phyloP scores from a whole-genome alignment of 192 early-diverging fungal species.

The Geranomyces variabilis region DNA sequence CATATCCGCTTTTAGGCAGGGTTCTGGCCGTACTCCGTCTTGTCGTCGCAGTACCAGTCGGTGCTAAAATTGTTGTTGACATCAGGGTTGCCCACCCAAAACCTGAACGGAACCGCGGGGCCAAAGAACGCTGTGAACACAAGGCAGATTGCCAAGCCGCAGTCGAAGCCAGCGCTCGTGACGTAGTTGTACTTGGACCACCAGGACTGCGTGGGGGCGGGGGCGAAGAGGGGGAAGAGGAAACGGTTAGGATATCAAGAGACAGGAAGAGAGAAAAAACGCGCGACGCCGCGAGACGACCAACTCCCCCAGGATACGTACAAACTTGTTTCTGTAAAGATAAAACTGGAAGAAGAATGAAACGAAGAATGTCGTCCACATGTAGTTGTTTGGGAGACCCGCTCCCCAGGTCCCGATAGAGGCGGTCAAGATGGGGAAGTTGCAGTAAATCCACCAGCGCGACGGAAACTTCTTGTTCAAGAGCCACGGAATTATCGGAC shows the following conservation, averaged over 20 bases:
- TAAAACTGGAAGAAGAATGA: conserved; percentile 52
- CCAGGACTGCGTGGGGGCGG: not conserved
- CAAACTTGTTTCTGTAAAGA: conserved; percentile 50
- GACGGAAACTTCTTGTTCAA: conserved; percentile 43
- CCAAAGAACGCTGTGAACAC: conserved; percentile 24
- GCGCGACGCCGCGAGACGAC: too few species aligned
- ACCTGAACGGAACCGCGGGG: conserved; percentile 16
- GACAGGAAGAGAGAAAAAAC: too few species aligned
- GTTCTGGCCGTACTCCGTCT: too few species aligned
- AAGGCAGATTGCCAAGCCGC: conserved; percentile 51
- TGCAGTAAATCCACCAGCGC: conserved; percentile 43
- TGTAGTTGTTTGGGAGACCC: not conserved
- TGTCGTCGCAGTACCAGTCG: conserved; percentile 14
- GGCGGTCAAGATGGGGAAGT: conserved; percentile 50
- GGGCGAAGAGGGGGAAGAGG: not conserved
- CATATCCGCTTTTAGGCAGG: too few species aligned
- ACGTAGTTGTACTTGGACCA: conserved; percentile 67
- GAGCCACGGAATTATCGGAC: conserved; percentile 43
- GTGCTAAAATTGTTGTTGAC: not conserved
- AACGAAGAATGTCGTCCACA: conserved; percentile 43
- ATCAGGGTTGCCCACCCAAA: conserved; percentile 28
- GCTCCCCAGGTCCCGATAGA: conserved; percentile 15
- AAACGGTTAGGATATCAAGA: too few species aligned
- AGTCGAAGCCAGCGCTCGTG: conserved; percentile 62
- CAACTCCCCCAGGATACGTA: conserved; percentile 25